These are phyloP conservation scores for Cytospora mali DNA, from an alignment of 2,329 filamentous ascomycete genomes.

Conservation along the genomic window DNA sequence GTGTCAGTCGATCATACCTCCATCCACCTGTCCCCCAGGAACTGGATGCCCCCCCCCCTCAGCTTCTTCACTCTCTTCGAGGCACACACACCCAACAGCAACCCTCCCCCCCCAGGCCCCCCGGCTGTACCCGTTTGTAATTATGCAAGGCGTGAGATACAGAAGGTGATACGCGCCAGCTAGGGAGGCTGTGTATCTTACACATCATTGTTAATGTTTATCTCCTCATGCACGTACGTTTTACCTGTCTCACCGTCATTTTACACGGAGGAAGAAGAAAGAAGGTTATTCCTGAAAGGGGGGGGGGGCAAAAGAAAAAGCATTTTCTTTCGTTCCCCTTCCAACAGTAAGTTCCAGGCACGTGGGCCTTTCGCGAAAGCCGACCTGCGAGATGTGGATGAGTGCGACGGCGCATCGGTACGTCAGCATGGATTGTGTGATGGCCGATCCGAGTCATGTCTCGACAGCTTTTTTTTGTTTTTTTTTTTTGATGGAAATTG, in stretches of 20 bases:
- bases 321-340: neutral
- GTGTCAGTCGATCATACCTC: too few species aligned
- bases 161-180: neutral
- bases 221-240: neutral
- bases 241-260: neutral
- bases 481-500: neutral
- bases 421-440: constrained; percentile 18
- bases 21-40: too few species aligned
- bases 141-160: neutral
- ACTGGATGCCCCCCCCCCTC: too few species aligned
- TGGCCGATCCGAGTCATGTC: constrained; percentile 23
- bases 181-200: neutral
- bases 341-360: constrained; percentile 1
- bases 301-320: neutral
- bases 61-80: too few species aligned
- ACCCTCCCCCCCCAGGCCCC: too few species aligned
- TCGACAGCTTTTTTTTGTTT: constrained; percentile 1
- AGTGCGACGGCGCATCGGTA: constrained; percentile 15
- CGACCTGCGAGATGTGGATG: neutral
- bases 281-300: neutral
- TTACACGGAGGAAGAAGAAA: neutral
- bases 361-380: neutral
- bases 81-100: too few species aligned
- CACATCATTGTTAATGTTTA: neutral
- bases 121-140: too few species aligned